These are phyloP conservation scores for Apophysomyces sp. DNA, from an alignment of 371 early-diverging fungal genomes.

Conservation along the genomic window DNA sequence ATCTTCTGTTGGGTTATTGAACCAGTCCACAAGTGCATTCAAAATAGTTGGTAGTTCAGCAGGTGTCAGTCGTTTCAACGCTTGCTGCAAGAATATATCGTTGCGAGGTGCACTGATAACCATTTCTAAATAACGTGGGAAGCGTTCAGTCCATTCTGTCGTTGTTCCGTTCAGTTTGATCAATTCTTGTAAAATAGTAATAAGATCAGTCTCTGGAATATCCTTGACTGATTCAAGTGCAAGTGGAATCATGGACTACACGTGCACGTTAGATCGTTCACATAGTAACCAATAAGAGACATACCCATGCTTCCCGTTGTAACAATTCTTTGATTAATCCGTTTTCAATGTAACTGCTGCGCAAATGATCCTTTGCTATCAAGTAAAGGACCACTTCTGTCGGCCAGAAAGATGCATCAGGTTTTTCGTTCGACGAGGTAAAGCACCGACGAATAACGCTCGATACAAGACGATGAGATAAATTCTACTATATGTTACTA, in stretches of 20 bases:
- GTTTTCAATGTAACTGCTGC: conserved; percentile 47
- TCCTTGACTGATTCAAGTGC: conserved; percentile 53
- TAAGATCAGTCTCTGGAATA: conserved; percentile 59
- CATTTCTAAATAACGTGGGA: conserved; percentile 33
- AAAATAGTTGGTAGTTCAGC: conserved; percentile 49
- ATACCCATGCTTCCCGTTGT: conserved; percentile 56
- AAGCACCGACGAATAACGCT: conserved; percentile 38
- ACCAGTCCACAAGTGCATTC: conserved; percentile 42
- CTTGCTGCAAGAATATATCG: conserved; percentile 62
- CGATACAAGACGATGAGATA: conserved; percentile 54
- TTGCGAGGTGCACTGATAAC: conserved; percentile 56
- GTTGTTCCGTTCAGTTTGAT: conserved; percentile 10
- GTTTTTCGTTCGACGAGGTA: conserved; percentile 23
- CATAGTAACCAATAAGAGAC: neutral
- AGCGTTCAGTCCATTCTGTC: conserved; percentile 21
- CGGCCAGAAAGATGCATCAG: conserved; percentile 50
- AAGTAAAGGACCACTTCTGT: conserved; percentile 52
- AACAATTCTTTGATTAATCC: conserved; percentile 50
- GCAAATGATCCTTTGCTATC: conserved; percentile 45
- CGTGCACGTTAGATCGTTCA: neutral
- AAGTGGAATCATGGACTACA: conserved; percentile 39
- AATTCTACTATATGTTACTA: conserved; percentile 20
- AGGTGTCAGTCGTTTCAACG: conserved; percentile 44
- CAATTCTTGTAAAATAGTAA: conserved; percentile 41
- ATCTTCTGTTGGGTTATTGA: neutral